Evolutionary conservation across 176 grass and related monocot genomes (phyloP).

Genomic region (Avena insularis): DNA sequence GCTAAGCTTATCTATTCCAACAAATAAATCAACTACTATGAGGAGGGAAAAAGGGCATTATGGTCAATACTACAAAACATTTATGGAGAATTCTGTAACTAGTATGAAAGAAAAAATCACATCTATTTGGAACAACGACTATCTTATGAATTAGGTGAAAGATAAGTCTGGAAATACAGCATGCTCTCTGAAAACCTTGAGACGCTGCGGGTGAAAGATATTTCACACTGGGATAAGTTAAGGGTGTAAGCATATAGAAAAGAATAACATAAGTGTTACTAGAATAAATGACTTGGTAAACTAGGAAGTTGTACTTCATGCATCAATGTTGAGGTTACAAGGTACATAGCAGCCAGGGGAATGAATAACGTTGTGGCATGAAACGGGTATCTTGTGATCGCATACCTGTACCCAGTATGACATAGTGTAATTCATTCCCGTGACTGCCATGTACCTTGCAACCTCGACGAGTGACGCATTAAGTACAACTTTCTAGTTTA

Average conservation of each 20-base stretch:
- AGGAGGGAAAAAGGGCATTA: constrained; percentile 16
- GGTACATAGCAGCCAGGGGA: constrained; percentile 35
- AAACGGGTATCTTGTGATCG: background rate
- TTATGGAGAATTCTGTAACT: constrained; percentile 6
- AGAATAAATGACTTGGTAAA: constrained; percentile 30
- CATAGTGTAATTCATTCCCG: constrained; percentile 46
- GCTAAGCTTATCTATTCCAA: background rate
- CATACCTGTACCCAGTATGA: constrained; percentile 35
- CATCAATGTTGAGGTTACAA: constrained; percentile 21
- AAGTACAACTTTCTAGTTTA: constrained; percentile 39
- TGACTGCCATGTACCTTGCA: constrained; percentile 32
- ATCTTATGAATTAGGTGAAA: constrained; percentile 30
- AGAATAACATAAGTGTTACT: background rate
- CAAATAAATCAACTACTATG: background rate
- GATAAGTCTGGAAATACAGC: constrained; percentile 32
- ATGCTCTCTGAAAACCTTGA: background rate
- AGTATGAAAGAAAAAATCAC: constrained; percentile 28
- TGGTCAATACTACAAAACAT: constrained; percentile 29
- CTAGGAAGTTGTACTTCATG: constrained; percentile 34
- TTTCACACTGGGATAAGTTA: constrained; percentile 42
- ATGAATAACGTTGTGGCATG: constrained; percentile 39
- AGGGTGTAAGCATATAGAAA: constrained; percentile 40
- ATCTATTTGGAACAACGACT: constrained; percentile 38
- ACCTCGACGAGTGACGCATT: constrained; percentile 11
- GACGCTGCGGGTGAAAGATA: background rate